A percentile compares a stretch with the other conserved stretches of the same genome.
Conservation (phyloP, 2,329 filamentous ascomycete species). For the Alternaria novae-zelandiae region DNA sequence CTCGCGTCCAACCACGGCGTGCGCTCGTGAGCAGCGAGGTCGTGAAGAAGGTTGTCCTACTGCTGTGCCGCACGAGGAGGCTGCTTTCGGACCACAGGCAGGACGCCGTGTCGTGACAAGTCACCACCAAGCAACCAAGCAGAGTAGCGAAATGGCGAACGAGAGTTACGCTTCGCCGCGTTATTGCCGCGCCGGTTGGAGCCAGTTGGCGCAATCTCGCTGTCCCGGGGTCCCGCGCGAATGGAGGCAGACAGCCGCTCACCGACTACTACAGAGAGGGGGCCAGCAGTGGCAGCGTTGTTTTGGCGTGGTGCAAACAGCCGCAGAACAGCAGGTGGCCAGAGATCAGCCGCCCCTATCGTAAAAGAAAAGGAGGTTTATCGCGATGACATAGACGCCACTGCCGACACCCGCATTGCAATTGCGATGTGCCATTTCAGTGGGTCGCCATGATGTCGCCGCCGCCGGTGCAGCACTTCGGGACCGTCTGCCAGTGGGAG, state of each 20-base stretch:
- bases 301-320: not conserved
- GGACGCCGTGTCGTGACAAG: constrained; percentile 3
- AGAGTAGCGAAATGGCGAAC: not conserved
- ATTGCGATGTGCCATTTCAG: constrained; percentile 9
- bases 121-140: not conserved
- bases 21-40: not conserved
- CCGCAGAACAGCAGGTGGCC: not conserved
- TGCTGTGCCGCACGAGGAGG: not conserved
- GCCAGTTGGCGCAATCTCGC: constrained; percentile 13
- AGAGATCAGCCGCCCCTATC: not conserved
- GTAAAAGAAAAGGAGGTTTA: not conserved
- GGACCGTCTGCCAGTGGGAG: not conserved
- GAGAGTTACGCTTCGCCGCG: constrained; percentile 1
- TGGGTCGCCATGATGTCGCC: constrained; percentile 4
- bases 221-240: constrained; percentile 5
- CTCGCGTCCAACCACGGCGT: not conserved
- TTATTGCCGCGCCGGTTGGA: constrained; percentile 16
- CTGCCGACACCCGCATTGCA: constrained; percentile 8
- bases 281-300: not conserved
- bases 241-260: not conserved
- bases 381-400: not conserved
- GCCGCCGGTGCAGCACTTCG: not conserved
- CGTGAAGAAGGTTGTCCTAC: not conserved
- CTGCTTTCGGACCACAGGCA: not conserved
- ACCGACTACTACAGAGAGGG: constrained; percentile 1